Percentiles rank a stretch among this genome's conserved stretches.
Conservation (phyloP, 176 grass and related monocot species). For the Oropetium thomaeum region DNA sequence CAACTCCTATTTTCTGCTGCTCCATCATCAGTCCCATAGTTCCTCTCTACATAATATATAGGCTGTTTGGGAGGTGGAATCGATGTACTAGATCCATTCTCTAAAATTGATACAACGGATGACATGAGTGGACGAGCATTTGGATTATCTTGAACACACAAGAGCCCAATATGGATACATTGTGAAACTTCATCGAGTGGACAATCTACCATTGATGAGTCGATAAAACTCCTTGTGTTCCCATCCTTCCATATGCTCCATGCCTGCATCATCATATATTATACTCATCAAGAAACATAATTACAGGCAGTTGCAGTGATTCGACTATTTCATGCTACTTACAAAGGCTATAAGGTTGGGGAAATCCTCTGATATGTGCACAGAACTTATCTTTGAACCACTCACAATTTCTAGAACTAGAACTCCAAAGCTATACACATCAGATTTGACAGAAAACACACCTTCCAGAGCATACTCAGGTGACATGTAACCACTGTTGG, state of each 20-base stretch:
- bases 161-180: conserved; percentile 34
- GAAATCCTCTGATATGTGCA: background rate
- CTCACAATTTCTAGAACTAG: conserved; percentile 46
- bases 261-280: conserved; percentile 6
- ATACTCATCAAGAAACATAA: background rate
- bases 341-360: conserved; percentile 39
- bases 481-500: conserved; percentile 55
- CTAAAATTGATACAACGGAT: conserved; percentile 31
- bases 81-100: conserved; percentile 4
- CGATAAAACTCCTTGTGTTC: conserved; percentile 2
- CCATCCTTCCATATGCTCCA: conserved; percentile 49
- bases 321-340: conserved; percentile 6
- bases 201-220: conserved; percentile 19
- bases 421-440: conserved; percentile 43
- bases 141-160: conserved; percentile 42
- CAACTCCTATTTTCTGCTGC: background rate
- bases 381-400: conserved; percentile 30
- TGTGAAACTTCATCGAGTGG: conserved; percentile 4
- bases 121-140: conserved; percentile 35
- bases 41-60: background rate
- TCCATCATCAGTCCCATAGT: background rate
- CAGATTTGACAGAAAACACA: conserved; percentile 38
- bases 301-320: too few species aligned
- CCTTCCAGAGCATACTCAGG: conserved; percentile 57
- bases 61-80: conserved; percentile 29